A percentile compares a stretch with the other conserved stretches of the same genome.
Evolutionary conservation across 768 basidiomycete species (phyloP).

Genomic region (Pleurotus salmoneostramineus): DNA sequence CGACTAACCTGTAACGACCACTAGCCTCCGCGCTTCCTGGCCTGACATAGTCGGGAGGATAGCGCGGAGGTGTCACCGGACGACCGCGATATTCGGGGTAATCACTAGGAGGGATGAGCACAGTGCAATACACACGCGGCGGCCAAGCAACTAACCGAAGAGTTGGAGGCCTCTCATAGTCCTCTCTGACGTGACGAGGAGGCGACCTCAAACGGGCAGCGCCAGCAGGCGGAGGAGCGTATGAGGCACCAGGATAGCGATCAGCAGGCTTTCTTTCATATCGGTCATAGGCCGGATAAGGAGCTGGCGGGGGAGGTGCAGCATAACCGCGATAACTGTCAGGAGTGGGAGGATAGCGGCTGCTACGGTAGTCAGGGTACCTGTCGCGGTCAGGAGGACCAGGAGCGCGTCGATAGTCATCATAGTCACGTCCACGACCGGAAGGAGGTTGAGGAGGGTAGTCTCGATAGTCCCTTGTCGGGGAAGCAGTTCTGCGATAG

Average conservation of each 20-base stretch:
- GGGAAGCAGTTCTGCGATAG: conserved; percentile 53
- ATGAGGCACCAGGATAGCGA: conserved; percentile 33
- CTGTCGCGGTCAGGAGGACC: conserved; percentile 46
- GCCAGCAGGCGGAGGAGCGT: conserved; percentile 42
- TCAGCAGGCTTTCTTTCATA: conserved; percentile 56
- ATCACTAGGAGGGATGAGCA: conserved; percentile 35
- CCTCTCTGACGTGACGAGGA: conserved; percentile 52
- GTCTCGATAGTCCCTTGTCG: conserved; percentile 68
- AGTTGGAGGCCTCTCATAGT: conserved; percentile 53
- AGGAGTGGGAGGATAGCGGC: conserved; percentile 52
- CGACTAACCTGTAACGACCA: conserved; percentile 48
- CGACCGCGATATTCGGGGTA: conserved; percentile 49
- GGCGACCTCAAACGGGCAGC: conserved; percentile 49
- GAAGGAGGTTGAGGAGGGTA: conserved; percentile 43
- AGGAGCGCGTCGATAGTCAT: conserved; percentile 59
- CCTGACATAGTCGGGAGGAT: conserved; percentile 44
- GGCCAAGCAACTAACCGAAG: conserved; percentile 44
- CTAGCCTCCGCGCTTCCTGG: conserved; percentile 38
- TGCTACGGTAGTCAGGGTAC: conserved; percentile 47
- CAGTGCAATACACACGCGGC: background rate
- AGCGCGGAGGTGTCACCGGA: conserved; percentile 48
- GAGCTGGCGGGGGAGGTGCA: conserved; percentile 43
- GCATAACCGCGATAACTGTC: conserved; percentile 54
- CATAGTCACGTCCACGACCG: conserved; percentile 54
- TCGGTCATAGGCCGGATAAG: conserved; percentile 57